Evolutionary conservation across 1,139 yeast species (phyloP), one percentile per base, ranked within the genome.

Genomic region (Protomyces gravidus): DNA sequence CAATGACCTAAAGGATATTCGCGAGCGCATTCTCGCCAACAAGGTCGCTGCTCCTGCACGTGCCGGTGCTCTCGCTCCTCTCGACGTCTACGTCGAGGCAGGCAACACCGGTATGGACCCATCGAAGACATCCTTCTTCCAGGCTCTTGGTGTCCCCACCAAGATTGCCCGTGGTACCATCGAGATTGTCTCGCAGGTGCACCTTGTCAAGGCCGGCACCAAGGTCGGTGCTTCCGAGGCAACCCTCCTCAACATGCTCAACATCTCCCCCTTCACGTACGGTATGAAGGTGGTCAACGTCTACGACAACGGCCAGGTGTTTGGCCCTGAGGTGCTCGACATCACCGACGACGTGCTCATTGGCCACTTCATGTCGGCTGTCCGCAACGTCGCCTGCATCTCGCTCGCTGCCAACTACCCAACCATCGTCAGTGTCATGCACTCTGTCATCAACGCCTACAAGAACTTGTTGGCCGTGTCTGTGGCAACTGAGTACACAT

Each of bases 61-160:
- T 82, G 95, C 98, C 70, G 98, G 98, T 89, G 98, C 97, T 75
- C 76, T 89, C 76, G 97, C 99, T 73, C 98, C 97, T 78, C 85
- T 78, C 76, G 97, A 90, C 75, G 97, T 92, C 74, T 88, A 84
- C 85, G 86, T 92, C 72, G 95, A 95, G 77, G 97, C 97, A 72
- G 95, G 96, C 80, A 94, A 92, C 96, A 92, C 99, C 72, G 97
- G 98, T 86, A 90, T 94, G 96, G 98, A 92, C 82, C 99, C 99
- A 79, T 97, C 97, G 85, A 92, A 92, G 89, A 92, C 99, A 75
- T 92, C 98, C 76, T 92, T 92, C 95, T 92, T 92, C 97, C 99
- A 92, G 85, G 98, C 99, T 76, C 86, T 92, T 75, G 97, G 97
- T 88, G 97, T 92, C 75, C 98, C 98, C 84, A 92, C 99, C 88